Evolutionary conservation across 2,329 filamentous ascomycete genomes (phyloP), one percentile per base, ranked within the genome.

Genomic region (Cryphonectria radicalis): DNA sequence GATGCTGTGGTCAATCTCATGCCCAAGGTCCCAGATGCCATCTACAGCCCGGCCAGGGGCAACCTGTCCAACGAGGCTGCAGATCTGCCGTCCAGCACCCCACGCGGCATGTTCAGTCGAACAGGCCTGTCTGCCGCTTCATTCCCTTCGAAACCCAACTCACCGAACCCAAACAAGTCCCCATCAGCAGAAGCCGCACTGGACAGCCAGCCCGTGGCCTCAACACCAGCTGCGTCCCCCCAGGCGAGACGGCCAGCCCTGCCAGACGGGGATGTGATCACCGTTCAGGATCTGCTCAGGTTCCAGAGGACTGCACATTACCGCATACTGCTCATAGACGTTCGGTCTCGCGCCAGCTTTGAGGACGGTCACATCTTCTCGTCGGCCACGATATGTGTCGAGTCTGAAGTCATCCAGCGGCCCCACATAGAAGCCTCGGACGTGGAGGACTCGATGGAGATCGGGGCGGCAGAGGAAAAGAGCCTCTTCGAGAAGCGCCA

Each of bases 341-440:
- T 98, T 59, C 91, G 96, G 55, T 84, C 88, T 70, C 90, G 96
- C 37, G 89, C 92, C 68, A 89, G 92, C 11, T 99, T 93, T 78
- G 94, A 98, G 75, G 87, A 91, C 64, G 96, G 96, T 0, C 96
- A 99, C 78, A 94, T 99, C 74, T 92, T 92, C 83, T 90, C 92
- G 7, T 91, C 91, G 70, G 91, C 89, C 7, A 93, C 94, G 55
- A 93, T 99, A 62, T 99, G 96, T 80, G 89, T 99, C 72, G 96
- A 99, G 77, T 94, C 95, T 3, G 86, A 84, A 35, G 88, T 97
- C 62, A 88, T 91, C 13, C 80, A 94, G 64, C 89, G 93, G 69
- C 88, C 91, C 62, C 91, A 89, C 63, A 86, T 91, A 28, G 90
- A 90, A 1, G 88, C 88, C 3, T 84, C 86, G 28, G 83, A 91